Conservation (phyloP, 75 land plant species). For the Pseudotsuga menziesii region DNA sequence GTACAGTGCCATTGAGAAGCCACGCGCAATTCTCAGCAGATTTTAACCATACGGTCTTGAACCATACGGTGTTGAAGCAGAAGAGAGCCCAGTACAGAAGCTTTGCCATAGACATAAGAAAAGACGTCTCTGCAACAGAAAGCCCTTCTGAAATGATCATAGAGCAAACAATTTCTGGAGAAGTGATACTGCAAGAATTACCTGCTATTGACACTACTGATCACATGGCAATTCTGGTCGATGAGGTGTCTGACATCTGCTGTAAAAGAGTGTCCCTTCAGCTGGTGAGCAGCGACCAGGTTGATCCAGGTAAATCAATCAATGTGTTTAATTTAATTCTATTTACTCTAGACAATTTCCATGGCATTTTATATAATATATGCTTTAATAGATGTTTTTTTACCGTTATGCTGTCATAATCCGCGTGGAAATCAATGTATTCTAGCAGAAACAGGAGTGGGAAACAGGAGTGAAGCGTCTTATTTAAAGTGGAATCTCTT, state of each 20-base stretch:
- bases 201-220: neutral
- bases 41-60: neutral
- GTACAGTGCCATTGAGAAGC: neutral
- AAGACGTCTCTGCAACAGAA: neutral
- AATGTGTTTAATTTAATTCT: neutral
- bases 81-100: neutral
- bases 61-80: neutral
- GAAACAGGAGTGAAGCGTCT: neutral
- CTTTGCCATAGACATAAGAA: neutral
- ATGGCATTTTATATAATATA: no score
- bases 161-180: neutral
- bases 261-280: no score
- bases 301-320: neutral
- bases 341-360: no score
- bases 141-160: neutral
- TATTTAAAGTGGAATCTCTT: constrained; percentile 5
- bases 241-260: neutral
- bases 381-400: no score
- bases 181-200: neutral
- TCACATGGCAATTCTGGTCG: neutral
- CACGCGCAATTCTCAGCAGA: neutral
- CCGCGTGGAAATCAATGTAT: no score
- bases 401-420: no score
- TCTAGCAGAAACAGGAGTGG: constrained; percentile 12
- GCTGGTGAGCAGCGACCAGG: constrained; percentile 1